Evolutionary conservation across 2,329 filamentous ascomycete genomes (phyloP).

Genomic region (Cladorrhinum sp.): DNA sequence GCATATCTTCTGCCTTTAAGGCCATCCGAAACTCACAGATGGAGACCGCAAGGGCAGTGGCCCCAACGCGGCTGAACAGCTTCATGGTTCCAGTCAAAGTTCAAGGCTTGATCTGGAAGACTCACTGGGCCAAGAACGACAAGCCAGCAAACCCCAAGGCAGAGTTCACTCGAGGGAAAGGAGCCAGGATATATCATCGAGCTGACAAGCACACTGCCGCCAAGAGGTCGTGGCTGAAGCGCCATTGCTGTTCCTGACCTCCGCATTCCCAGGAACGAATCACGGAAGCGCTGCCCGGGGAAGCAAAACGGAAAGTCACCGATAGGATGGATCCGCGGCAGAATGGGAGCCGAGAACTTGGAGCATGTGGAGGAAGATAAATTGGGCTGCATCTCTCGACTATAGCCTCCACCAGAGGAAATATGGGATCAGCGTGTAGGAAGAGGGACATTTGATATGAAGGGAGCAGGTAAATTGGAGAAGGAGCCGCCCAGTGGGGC

Average conservation of each 20-base stretch:
- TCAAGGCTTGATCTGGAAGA: conserved; percentile 15
- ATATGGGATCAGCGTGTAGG: conserved; percentile 25
- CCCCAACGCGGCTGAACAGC: conserved; percentile 24
- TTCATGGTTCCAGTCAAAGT: conserved; percentile 25
- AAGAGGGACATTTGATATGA: conserved; percentile 19
- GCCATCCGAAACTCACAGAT: conserved; percentile 25
- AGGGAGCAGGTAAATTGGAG: conserved; percentile 23
- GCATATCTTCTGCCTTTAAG: not conserved
- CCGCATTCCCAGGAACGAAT: conserved; percentile 24
- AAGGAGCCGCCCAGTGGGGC: conserved; percentile 16
- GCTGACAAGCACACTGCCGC: not conserved
- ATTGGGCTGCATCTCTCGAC: conserved; percentile 27
- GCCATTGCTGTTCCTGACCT: conserved; percentile 14
- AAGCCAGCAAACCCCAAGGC: conserved; percentile 12
- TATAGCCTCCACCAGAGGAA: conserved; percentile 24
- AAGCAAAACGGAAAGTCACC: conserved; percentile 25
- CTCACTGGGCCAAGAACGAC: conserved; percentile 21
- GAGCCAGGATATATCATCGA: conserved; percentile 21
- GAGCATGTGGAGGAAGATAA: conserved; percentile 21
- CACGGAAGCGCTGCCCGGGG: conserved; percentile 26
- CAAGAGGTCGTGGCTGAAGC: conserved; percentile 1
- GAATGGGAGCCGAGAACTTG: conserved; percentile 21
- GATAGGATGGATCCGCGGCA: conserved; percentile 29
- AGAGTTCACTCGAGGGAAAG: conserved; percentile 1
- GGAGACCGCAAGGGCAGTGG: conserved; percentile 25